A percentile compares a stretch with the other conserved stretches of the same genome.
These are phyloP conservation scores for Jacaranda copaia DNA, from an alignment of 257 asterid genomes.

Conservation along the genomic window DNA sequence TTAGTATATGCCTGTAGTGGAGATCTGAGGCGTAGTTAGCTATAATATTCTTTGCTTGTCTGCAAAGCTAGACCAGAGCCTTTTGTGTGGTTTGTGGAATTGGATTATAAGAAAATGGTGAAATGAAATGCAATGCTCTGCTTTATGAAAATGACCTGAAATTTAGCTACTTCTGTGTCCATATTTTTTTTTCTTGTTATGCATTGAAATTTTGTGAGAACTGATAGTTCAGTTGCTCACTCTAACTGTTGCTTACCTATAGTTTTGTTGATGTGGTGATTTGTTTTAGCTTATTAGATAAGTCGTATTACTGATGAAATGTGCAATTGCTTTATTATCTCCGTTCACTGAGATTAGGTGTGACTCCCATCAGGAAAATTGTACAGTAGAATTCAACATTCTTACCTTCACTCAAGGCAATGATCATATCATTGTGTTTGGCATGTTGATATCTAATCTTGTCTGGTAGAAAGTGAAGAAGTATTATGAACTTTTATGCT, in stretches of 20 bases:
- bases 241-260: conserved; percentile 13
- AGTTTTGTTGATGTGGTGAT: conserved; percentile 17
- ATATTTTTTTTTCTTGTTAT: background rate
- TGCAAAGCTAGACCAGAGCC: background rate
- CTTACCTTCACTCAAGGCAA: background rate
- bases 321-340: conserved; percentile 7
- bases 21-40: conserved; percentile 33
- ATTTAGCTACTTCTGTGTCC: background rate
- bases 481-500: conserved; percentile 38
- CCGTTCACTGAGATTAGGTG: conserved; percentile 13
- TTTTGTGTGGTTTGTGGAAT: conserved; percentile 28
- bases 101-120: background rate
- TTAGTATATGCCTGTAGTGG: conserved; percentile 11
- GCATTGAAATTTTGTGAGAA: background rate
- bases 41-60: conserved; percentile 31
- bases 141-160: conserved; percentile 4
- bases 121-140: background rate
- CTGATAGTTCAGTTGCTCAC: background rate
- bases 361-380: conserved; percentile 5
- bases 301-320: conserved; percentile 12
- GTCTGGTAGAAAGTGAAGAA: conserved; percentile 14
- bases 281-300: conserved; percentile 22
- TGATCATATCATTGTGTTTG: background rate
- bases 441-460: background rate
- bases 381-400: background rate